Evolutionary conservation across 2,329 filamentous ascomycete genomes (phyloP).

Genomic region (Alternaria dauci): DNA sequence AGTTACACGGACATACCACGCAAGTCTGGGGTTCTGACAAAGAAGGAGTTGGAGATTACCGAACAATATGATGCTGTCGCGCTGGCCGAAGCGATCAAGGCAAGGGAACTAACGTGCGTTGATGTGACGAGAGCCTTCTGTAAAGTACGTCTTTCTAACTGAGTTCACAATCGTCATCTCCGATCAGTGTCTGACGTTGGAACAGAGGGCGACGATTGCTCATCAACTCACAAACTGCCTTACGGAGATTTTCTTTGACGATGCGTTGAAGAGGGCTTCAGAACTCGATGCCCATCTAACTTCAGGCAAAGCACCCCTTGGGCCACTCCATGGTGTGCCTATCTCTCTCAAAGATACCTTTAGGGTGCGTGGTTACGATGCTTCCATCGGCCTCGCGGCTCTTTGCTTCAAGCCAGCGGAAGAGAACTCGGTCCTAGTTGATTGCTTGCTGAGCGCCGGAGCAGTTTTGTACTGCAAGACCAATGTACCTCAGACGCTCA

Average conservation of each 20-base stretch:
- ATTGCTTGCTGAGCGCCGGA: slow-evolving; percentile 55
- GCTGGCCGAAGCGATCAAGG: slow-evolving; percentile 49
- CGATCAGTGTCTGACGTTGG: not conserved
- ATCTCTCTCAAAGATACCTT: slow-evolving; percentile 61
- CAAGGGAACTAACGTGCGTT: slow-evolving; percentile 46
- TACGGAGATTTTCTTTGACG: slow-evolving; percentile 51
- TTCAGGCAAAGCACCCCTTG: slow-evolving; percentile 51
- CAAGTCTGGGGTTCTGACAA: slow-evolving; percentile 62
- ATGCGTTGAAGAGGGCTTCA: slow-evolving; percentile 46
- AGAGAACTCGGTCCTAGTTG: slow-evolving; percentile 53
- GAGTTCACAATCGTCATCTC: not conserved
- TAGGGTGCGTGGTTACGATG: slow-evolving; percentile 57
- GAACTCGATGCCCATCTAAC: slow-evolving; percentile 54
- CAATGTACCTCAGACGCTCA: slow-evolving; percentile 64
- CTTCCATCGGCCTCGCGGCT: slow-evolving; percentile 53
- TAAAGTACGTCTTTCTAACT: slow-evolving; percentile 41
- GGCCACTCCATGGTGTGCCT: slow-evolving; percentile 58
- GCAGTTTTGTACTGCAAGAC: slow-evolving; percentile 64
- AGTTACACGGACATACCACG: slow-evolving; percentile 58
- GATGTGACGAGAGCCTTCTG: slow-evolving; percentile 55
- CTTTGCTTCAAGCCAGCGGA: slow-evolving; percentile 55
- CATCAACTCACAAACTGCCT: slow-evolving; percentile 57
- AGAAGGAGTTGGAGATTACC: slow-evolving; percentile 63
- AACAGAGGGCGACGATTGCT: slow-evolving; percentile 56
- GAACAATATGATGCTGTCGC: slow-evolving; percentile 60